Conservation (phyloP, 345 rosid genomes). For the Ceriops zippeliana region DNA sequence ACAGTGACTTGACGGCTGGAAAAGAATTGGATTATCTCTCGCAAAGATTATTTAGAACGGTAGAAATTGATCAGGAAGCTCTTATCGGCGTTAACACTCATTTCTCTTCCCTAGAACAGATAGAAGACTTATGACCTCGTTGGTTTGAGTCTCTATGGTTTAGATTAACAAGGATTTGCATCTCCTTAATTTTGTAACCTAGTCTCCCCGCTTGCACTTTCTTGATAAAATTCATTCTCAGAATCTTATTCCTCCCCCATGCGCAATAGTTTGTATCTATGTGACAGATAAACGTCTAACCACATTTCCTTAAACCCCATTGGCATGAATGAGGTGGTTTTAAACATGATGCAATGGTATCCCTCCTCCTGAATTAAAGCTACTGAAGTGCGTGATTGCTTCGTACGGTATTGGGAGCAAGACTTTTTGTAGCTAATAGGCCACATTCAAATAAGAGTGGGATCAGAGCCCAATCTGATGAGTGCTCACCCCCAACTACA, state of each 20-base stretch:
- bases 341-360: too few relatives aligned
- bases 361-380: too few relatives aligned
- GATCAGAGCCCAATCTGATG: too few relatives aligned
- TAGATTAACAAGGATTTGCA: constrained; percentile 5
- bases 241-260: background rate
- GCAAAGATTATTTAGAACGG: constrained; percentile 37
- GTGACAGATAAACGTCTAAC: too few relatives aligned
- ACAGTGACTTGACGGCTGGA: constrained; percentile 15
- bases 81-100: constrained; percentile 40
- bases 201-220: background rate
- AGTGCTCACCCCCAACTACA: too few relatives aligned
- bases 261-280: too few relatives aligned
- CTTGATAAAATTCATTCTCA: background rate
- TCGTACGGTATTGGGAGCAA: too few relatives aligned
- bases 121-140: constrained; percentile 38
- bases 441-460: too few relatives aligned
- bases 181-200: background rate
- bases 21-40: constrained; percentile 24
- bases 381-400: too few relatives aligned
- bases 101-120: constrained; percentile 48
- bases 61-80: constrained; percentile 57
- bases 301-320: too few relatives aligned
- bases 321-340: too few relatives aligned
- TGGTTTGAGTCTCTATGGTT: background rate
- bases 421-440: too few relatives aligned